Base-by-base conservation (phyloP, 179 eudicot species). In the Spergularia azorica region DNA sequence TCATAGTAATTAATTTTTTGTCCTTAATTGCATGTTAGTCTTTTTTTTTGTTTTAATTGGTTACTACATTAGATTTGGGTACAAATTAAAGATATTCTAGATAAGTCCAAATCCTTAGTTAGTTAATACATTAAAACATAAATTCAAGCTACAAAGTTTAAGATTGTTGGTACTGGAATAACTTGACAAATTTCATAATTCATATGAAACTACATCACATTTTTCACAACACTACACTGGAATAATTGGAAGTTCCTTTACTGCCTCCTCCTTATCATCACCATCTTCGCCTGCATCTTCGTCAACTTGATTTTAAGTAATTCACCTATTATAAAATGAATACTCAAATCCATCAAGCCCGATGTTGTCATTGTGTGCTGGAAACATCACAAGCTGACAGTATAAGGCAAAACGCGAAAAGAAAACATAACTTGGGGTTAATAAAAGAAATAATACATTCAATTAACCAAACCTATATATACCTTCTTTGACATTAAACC, bases 401-500 rank as follows among this genome's bases (percentile, higher is more conserved):
- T 56, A 14, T 4, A 11, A 56, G 15, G 5, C 5, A 56, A 56
- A 4, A 10, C 6, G 15, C 14, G 3, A 14, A 11, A 2, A 1
- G 16, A 16, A 56, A 10, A 56, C 4, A 10, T 10, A 56, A 11
- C 12, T 56, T 56, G 14, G 14, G 15, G 15, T 16, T 10, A 10
- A 10, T 4, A 56, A 10, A 56, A 10, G 4, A 1, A 56, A 56
- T 16, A 0, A 1, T 0, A 0, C 5, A 10, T 11, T 5, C 4
- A 10, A 11, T 0, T 56, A 10, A 10, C 0, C 0, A 0, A 10
- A 10, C 0, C 0, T 2, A 2, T n/a, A 18, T 18, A 10, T 4
- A 61, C 36, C 36, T 61, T 61, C 36, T 61, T 61, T 7, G 9
- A 61, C 64, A 2, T 61, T 10, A 20, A 61, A 61, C 36, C 64